Percentiles rank a stretch among this genome's conserved stretches.
Evolutionary conservation across 2,329 filamentous ascomycete genomes (phyloP).

Genomic region (Aspergillus japonicus): DNA sequence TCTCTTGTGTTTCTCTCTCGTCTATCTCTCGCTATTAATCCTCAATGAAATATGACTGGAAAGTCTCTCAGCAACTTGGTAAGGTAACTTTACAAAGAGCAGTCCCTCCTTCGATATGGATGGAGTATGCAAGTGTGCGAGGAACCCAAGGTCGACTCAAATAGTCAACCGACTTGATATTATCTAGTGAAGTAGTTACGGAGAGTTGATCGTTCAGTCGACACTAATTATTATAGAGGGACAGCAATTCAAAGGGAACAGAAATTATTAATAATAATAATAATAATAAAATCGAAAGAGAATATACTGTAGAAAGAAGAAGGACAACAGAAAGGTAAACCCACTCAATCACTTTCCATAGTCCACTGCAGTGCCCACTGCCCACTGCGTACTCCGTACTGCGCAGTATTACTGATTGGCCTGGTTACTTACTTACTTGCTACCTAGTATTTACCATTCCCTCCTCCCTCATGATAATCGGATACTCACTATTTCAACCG

Average conservation of each 20-base stretch:
- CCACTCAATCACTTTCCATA: neutral
- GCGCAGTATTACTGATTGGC: neutral
- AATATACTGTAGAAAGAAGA: neutral
- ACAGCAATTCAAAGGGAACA: neutral
- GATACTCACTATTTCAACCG: constrained; percentile 22
- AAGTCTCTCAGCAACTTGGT: no score
- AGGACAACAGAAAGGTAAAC: neutral
- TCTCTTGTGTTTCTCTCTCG: no score
- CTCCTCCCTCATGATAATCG: neutral
- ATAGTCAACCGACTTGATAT: neutral
- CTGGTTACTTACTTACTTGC: constrained; percentile 1
- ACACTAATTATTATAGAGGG: no score
- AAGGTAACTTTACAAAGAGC: neutral
- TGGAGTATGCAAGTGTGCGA: neutral
- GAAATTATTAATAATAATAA: neutral
- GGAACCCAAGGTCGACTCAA: neutral
- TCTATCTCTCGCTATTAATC: no score
- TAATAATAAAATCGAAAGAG: neutral
- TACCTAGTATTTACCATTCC: constrained; percentile 4
- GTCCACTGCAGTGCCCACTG: neutral
- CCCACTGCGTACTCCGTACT: neutral
- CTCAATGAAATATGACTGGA: no score
- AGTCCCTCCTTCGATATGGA: neutral
- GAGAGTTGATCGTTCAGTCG: no score
- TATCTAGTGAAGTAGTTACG: neutral